phyloP scores from a whole-genome alignment of 768 basidiomycete genomes.

The Kwoniella newhampshirensis region DNA sequence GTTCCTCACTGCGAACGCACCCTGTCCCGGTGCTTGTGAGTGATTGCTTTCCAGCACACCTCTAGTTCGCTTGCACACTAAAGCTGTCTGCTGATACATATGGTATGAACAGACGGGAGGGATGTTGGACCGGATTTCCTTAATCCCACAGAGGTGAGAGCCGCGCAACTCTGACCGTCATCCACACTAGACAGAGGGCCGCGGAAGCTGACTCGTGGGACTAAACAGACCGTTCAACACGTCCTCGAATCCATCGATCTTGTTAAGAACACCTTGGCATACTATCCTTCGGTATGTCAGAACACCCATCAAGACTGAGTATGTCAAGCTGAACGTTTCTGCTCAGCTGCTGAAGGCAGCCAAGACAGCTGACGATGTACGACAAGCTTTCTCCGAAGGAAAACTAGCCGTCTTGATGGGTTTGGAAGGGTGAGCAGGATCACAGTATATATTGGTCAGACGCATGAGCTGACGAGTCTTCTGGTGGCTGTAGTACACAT shows the following conservation, averaged over 20 bases:
- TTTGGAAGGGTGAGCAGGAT: slow-evolving; percentile 19
- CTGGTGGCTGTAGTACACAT: slow-evolving; percentile 22
- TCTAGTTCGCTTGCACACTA: too few species aligned
- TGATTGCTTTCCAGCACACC: too few species aligned
- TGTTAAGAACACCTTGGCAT: slow-evolving; percentile 5
- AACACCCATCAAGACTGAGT: too few species aligned
- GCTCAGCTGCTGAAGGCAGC: slow-evolving; percentile 3
- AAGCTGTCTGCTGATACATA: neutral
- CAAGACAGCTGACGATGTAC: slow-evolving; percentile 5
- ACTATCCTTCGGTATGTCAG: too few species aligned
- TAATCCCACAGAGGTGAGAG: slow-evolving; percentile 11
- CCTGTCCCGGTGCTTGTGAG: slow-evolving; percentile 13
- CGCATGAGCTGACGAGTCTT: too few species aligned
- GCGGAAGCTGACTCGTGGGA: neutral
- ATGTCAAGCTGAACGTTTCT: too few species aligned
- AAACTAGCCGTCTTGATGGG: slow-evolving; percentile 17
- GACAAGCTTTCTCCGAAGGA: slow-evolving; percentile 8
- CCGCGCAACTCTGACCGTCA: too few species aligned
- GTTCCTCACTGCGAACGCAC: slow-evolving; percentile 13
- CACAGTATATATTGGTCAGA: too few species aligned
- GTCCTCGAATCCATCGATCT: slow-evolving; percentile 3
- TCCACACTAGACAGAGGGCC: too few species aligned
- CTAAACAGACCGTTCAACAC: slow-evolving; percentile 10
- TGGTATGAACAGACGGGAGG: slow-evolving; percentile 8
- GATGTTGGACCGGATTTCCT: slow-evolving; percentile 17